Evolutionary conservation across 768 basidiomycete genomes (phyloP), one percentile per base, ranked within the genome.

Genomic region (Lactarius hatsudake): DNA sequence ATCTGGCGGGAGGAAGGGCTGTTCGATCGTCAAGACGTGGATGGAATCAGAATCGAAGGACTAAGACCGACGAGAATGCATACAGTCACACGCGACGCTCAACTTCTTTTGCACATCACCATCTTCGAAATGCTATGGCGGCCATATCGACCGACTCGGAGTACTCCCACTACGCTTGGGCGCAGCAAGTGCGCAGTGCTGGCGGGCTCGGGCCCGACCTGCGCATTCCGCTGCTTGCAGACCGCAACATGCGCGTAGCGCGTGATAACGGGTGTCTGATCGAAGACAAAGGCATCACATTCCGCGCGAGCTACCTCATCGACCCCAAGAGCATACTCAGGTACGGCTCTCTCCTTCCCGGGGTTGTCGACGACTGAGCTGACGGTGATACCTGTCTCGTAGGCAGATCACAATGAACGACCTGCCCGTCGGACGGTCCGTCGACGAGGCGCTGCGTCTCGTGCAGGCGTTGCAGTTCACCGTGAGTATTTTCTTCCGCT

Each of bases 401-500:
- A 51, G 66, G 67, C 89, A 92, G 81, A 90, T 91, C 71, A 93
- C 92, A 62, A 81, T 96, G 68, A 96, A 96, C 75, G 95, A 97
- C 77, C 84, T 95, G 48, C 93, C 94, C 17, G 93, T 96, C 59
- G 95, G 95, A n/a, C 91, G 95, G 62, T 94, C 93, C 3, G 94
- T 96, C 62, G 94, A 94, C 43, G 95, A 97, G 81, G 95, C 94
- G 2, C 71, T 95, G 62, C 90, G 95, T 66, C 86, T 97, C 59
- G 81, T 97, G 79, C 88, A 96, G 78, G 95, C 95, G 23, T 95
- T 96, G 89, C 94, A 96, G 74, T 94, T 90, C 77, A 87, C 86
- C 13, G 91, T 92, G 74, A 51, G 87, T 80, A 6, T 54, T 28
- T 61, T 30, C 0, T 15, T 40, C 1, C 34, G n/a, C n/a, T n/a